These are phyloP conservation scores for Basidiobolus meristosporus DNA, from an alignment of 371 early-diverging fungal species.

Conservation along the genomic window DNA sequence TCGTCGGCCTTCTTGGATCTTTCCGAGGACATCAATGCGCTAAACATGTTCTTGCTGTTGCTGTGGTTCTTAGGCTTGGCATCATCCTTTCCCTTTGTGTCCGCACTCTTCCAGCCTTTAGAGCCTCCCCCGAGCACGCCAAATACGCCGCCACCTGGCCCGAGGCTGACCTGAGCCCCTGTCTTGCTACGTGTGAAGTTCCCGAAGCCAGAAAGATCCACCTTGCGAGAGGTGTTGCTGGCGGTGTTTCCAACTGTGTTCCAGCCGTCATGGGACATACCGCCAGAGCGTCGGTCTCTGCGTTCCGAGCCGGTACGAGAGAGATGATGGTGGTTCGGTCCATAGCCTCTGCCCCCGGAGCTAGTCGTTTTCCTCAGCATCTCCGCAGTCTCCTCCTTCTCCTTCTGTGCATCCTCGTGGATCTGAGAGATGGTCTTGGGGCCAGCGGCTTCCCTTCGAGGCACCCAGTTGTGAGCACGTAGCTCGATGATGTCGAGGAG, in stretches of 20 bases:
- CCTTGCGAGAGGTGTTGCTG: slow-evolving; percentile 18
- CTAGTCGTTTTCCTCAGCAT: slow-evolving; percentile 42
- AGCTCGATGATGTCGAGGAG: slow-evolving; percentile 80
- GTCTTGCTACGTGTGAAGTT: slow-evolving; percentile 45
- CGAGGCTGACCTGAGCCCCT: slow-evolving; percentile 18
- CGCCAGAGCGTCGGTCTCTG: slow-evolving; percentile 23
- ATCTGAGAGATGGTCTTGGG: slow-evolving; percentile 83
- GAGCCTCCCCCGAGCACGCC: slow-evolving; percentile 14
- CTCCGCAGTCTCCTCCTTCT: slow-evolving; percentile 38
- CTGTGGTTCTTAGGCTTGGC: slow-evolving; percentile 11
- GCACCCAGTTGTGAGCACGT: slow-evolving; percentile 61
- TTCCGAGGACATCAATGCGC: slow-evolving; percentile 8
- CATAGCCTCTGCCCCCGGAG: slow-evolving; percentile 24
- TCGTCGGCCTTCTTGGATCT: slow-evolving; percentile 1
- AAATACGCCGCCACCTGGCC: slow-evolving; percentile 37
- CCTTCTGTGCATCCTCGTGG: slow-evolving; percentile 50
- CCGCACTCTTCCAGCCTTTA: slow-evolving; percentile 17
- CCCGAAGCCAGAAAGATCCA: slow-evolving; percentile 60
- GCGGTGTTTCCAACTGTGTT: slow-evolving; percentile 30
- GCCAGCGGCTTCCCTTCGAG: slow-evolving; percentile 32
- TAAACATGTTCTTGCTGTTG: slow-evolving; percentile 42
- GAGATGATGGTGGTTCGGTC: neutral
- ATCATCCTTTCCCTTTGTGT: slow-evolving; percentile 10
- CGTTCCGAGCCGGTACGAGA: slow-evolving; percentile 14
- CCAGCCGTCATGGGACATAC: slow-evolving; percentile 43